These are phyloP conservation scores for Davidsoniella virescens DNA, from an alignment of 2,329 filamentous ascomycete species.

Conservation along the genomic window DNA sequence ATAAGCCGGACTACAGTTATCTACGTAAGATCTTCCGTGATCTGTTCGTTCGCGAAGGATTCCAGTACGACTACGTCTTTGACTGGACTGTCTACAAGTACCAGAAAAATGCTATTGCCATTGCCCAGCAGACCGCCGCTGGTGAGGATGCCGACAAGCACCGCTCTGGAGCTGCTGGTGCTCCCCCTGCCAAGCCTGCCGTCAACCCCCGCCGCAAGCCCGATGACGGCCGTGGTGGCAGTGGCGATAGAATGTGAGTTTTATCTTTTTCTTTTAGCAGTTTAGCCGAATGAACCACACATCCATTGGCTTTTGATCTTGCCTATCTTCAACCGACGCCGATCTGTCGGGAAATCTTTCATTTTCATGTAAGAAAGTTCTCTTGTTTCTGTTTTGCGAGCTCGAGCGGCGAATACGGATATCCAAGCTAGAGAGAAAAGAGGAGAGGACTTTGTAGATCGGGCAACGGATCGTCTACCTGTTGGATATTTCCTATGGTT, in stretches of 20 bases:
- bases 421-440: background rate
- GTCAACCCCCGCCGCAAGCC: background rate
- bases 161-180: slow-evolving; percentile 49
- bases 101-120: slow-evolving; percentile 96
- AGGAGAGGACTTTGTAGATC: too few relatives aligned
- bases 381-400: background rate
- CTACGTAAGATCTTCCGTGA: slow-evolving; percentile 99
- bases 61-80: slow-evolving; percentile 99
- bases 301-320: background rate
- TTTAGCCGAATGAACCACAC: too few relatives aligned
- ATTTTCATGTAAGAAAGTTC: background rate
- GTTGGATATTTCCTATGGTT: background rate
- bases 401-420: background rate
- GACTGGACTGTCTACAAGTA: slow-evolving; percentile 99
- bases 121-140: slow-evolving; percentile 62
- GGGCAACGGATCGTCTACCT: background rate
- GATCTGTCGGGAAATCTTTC: slow-evolving; percentile 17
- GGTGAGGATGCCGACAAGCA: slow-evolving; percentile 63
- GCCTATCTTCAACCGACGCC: too few relatives aligned
- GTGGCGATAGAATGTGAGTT: slow-evolving; percentile 3
- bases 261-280: slow-evolving; percentile 5
- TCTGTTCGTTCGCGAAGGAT: slow-evolving; percentile 94
- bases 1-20: slow-evolving; percentile 99
- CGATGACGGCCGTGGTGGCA: slow-evolving; percentile 1
- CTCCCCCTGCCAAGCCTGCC: slow-evolving; percentile 27